phyloP scores from a whole-genome alignment of 2,329 filamentous ascomycete genomes.

The Magnaporthales sp. region DNA sequence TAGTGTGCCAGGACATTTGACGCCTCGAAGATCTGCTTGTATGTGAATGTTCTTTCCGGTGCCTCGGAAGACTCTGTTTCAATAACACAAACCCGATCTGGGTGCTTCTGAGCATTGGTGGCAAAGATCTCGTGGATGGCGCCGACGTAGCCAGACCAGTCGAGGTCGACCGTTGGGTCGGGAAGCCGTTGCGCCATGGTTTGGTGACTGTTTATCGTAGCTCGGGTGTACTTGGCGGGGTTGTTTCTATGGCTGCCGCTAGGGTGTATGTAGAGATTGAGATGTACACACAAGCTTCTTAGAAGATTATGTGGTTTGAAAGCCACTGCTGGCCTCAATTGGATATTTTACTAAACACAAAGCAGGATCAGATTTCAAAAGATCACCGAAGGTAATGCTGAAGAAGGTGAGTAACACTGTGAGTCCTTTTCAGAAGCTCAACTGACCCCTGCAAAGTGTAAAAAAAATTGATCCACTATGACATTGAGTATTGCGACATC shows the following conservation, averaged over 20 bases:
- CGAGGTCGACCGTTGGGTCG: constrained; percentile 57
- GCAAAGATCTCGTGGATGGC: constrained; percentile 64
- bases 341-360: neutral
- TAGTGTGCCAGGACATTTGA: constrained; percentile 76
- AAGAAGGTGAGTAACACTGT: neutral
- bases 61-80: constrained; percentile 38
- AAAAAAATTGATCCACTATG: constrained; percentile 1
- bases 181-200: constrained; percentile 31
- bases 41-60: constrained; percentile 64
- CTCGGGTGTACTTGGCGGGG: neutral
- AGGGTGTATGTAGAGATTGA: neutral
- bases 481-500: neutral
- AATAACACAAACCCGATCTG: constrained; percentile 45
- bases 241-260: neutral
- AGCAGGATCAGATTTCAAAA: neutral
- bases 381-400: neutral
- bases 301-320: neutral
- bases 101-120: constrained; percentile 57
- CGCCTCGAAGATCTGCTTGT: constrained; percentile 77
- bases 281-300: neutral
- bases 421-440: neutral
- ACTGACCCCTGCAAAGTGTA: neutral
- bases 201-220: neutral
- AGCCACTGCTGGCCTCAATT: neutral
- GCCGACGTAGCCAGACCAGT: constrained; percentile 51